Evolutionary conservation across 352 stramenopile species (phyloP).

Genomic region (Phytophthora cryptogea): DNA sequence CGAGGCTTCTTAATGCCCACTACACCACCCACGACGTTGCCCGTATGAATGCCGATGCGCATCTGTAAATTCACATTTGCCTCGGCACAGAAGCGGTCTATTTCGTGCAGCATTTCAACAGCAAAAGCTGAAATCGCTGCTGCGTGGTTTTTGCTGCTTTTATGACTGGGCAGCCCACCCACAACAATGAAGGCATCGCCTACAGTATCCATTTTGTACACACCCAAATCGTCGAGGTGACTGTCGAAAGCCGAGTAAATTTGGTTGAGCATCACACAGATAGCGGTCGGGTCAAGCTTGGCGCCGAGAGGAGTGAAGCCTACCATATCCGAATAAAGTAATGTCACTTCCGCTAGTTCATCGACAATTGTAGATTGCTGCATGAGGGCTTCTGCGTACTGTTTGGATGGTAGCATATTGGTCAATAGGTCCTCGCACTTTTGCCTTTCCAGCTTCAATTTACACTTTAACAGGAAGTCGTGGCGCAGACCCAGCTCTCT

Average conservation of each 20-base stretch:
- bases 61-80: constrained; percentile 78
- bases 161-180: constrained; percentile 68
- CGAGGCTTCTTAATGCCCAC: constrained; percentile 86
- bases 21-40: constrained; percentile 80
- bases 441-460: constrained; percentile 73
- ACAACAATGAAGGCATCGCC: constrained; percentile 88
- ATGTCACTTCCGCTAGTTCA: constrained; percentile 79
- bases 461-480: constrained; percentile 82
- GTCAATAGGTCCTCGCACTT: constrained; percentile 85
- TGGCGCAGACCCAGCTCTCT: constrained; percentile 63
- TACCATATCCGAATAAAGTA: constrained; percentile 89
- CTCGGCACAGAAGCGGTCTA: constrained; percentile 71
- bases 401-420: constrained; percentile 83
- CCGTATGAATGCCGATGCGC: constrained; percentile 86
- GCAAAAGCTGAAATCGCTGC: constrained; percentile 80
- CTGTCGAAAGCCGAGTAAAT: constrained; percentile 83
- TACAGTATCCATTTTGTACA: constrained; percentile 91
- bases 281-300: constrained; percentile 61
- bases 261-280: constrained; percentile 84
- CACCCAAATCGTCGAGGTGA: constrained; percentile 75
- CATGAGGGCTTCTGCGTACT: constrained; percentile 78
- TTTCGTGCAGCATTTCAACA: constrained; percentile 87
- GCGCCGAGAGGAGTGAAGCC: constrained; percentile 77
- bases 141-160: constrained; percentile 72
- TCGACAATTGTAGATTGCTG: constrained; percentile 78